A percentile compares a stretch with the other conserved stretches of the same genome.
phyloP scores from a whole-genome alignment of 352 stramenopile species.

The Pythium dissotocum region DNA sequence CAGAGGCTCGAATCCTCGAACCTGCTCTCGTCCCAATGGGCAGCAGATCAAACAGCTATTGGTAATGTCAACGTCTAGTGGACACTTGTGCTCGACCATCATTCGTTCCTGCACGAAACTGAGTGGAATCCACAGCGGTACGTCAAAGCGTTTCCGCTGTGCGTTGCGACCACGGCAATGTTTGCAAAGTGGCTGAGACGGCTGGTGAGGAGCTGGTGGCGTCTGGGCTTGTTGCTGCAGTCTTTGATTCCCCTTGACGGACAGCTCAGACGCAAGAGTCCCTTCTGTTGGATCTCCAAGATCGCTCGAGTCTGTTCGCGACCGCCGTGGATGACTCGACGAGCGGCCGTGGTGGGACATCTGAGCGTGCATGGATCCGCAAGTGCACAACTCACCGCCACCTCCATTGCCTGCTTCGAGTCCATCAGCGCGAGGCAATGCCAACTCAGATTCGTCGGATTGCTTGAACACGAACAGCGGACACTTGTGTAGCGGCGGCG shows the following conservation, averaged over 20 bases:
- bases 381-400: constrained; percentile 26
- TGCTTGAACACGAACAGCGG: constrained; percentile 97
- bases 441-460: constrained; percentile 52
- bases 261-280: neutral
- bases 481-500: constrained; percentile 96
- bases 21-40: constrained; percentile 39
- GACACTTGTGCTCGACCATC: constrained; percentile 68
- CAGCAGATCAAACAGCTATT: constrained; percentile 64
- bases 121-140: constrained; percentile 81
- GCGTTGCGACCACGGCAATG: constrained; percentile 62
- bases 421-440: constrained; percentile 17
- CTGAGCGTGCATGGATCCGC: constrained; percentile 11
- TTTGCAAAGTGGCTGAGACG: constrained; percentile 49
- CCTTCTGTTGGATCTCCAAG: constrained; percentile 4
- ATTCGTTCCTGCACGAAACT: constrained; percentile 84
- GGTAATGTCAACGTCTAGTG: constrained; percentile 67
- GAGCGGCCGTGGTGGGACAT: neutral
- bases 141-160: constrained; percentile 68
- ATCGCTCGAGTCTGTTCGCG: constrained; percentile 26
- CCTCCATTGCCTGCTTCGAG: constrained; percentile 12
- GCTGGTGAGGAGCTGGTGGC: neutral
- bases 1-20: constrained; percentile 65
- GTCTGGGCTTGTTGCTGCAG: constrained; percentile 5
- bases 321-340: constrained; percentile 9
- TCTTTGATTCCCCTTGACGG: neutral